Evolutionary conservation across 257 asterid species (phyloP).

Genomic region (Forsythia viridissima): DNA sequence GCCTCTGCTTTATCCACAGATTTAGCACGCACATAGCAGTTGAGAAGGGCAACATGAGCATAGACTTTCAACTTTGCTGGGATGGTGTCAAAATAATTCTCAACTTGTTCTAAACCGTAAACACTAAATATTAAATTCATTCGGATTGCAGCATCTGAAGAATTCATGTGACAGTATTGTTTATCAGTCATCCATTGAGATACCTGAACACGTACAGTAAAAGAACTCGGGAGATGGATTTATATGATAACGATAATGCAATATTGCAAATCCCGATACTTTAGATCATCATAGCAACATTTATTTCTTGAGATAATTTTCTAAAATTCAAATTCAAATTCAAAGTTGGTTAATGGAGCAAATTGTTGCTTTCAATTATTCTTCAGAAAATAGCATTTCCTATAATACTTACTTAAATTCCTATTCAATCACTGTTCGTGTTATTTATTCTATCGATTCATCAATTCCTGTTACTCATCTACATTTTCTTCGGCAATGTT

Average conservation of each 20-base stretch:
- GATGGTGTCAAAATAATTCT: conserved; percentile 45
- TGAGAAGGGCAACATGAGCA: conserved; percentile 55
- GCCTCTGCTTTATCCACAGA: conserved; percentile 68
- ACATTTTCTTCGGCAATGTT: background rate
- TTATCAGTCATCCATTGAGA: conserved; percentile 76
- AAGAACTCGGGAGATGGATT: background rate
- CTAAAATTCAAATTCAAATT: background rate
- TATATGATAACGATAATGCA: conserved; percentile 1
- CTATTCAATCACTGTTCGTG: background rate
- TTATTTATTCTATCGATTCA: background rate
- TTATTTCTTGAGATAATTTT: background rate
- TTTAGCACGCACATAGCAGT: conserved; percentile 54
- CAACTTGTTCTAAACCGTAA: conserved; percentile 57
- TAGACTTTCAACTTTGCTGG: conserved; percentile 36
- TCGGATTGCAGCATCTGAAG: conserved; percentile 43
- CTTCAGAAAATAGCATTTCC: background rate
- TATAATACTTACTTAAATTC: background rate
- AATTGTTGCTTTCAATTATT: background rate
- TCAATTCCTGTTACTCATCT: background rate
- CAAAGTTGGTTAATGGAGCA: background rate
- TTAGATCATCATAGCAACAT: background rate
- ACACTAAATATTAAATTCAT: conserved; percentile 46
- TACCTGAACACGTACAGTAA: conserved; percentile 40
- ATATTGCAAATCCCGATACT: background rate
- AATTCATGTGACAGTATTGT: conserved; percentile 26